Evolutionary conservation across 108 stramenopile species (phyloP), one percentile per base, ranked within the genome.

Genomic region (Cyclostephanos invisitatus): DNA sequence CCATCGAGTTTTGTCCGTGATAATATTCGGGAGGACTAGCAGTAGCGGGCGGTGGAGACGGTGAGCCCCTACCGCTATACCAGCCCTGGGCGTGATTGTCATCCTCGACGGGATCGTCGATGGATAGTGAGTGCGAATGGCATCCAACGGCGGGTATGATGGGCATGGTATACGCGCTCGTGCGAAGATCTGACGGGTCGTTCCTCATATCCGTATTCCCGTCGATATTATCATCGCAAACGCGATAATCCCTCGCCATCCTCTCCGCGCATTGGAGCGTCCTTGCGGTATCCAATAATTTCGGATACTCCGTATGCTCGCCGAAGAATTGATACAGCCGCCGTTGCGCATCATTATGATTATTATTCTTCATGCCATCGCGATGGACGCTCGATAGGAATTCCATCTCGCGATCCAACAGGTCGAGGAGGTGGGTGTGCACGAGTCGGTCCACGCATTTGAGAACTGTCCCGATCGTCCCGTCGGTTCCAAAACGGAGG

Each of bases 391-490:
- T 50, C 14, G 78, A 78, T 32, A 83, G 53, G 36, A 75, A 71
- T 81, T 85, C 63, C 55, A 72, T 74, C 63, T 81, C 80, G 49
- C 77, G 65, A 56, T 80, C 67, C 35, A 90, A 57, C 27, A 84
- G 62, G 18, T 71, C 58, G 37, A 77, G 65, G 2, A 90, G 57
- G 47, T 87, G 75, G 15, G 67, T 67, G 72, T 84, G 74, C 1
- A 90, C 68, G 3, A 83, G 73, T 15, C 75, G 42, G 49, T 87
- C 86, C 9, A 75, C 72, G 62, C 62, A 68, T 18, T 67, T 24
- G 6, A 90, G 75, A 32, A 70, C 82, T 78, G 64, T 22, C 6
- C n/a, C n/a, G n/a, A n/a, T n/a, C n/a, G n/a, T n/a, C n/a, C n/a
- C n/a, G n/a, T n/a, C n/a, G n/a, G n/a, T n/a, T n/a, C n/a, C n/a